Evolutionary conservation across 257 asterid genomes (phyloP), one percentile per base, ranked within the genome.

Genomic region (Fraxinus cuspidata): DNA sequence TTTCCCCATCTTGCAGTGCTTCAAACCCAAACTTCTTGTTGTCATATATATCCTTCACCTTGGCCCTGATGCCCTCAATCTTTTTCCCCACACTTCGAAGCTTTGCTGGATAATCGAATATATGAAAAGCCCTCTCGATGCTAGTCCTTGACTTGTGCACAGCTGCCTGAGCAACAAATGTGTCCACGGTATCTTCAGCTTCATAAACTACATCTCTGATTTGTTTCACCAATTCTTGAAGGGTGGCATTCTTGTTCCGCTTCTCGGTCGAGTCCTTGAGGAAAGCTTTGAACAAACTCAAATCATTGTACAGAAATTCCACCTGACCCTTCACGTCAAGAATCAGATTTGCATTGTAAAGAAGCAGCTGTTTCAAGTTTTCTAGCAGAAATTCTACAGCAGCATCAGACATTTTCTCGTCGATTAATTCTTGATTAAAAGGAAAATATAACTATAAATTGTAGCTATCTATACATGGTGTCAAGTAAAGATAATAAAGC

Each of bases 151-250:
- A 86, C 83, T 81, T 86, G 80, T 88, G 92, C 18, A 78, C 87
- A 8, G 90, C 86, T 18, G 87, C 87, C n/a, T 86, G 87, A 28
- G 87, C 86, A 2, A 90, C 85, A 25, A 84, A 90, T 7, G 80
- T 65, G 70, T 88, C 94, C 35, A 88, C 83, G 5, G 88, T 88
- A 44, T 90, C 92, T 69, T 86, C 92, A 4, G 94, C 94, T 2
- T 90, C 88, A 73, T 82, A 85, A 0, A 85, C 92, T 13, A 86
- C 84, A 66, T 72, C 44, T 10, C 90, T 42, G 67, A 87, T 87
- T 75, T 89, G 90, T 66, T 83, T 85, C 27, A 86, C 89, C 28
- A 87, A 73, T 19, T 80, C 90, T 34, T 86, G 83, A 25, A 85
- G 65, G 0, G 56, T 74, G 74, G 82, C 85, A 56, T 84, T 84